Evolutionary conservation across 306 rosid species (phyloP).

Genomic region (Cicer judaicum): DNA sequence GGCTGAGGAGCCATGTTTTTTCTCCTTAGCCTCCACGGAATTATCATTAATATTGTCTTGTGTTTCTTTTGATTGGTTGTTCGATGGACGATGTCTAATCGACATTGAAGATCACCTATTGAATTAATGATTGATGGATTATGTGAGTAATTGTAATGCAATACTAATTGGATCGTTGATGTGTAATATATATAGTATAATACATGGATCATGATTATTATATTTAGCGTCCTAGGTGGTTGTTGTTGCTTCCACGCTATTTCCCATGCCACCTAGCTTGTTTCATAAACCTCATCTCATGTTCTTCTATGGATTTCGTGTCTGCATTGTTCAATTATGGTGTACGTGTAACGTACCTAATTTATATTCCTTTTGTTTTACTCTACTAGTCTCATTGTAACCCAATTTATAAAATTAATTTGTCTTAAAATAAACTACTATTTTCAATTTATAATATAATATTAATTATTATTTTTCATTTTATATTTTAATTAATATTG

Average conservation of each 20-base stretch:
- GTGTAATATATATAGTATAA: too few relatives aligned
- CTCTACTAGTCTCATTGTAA: too few relatives aligned
- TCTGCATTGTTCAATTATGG: not conserved
- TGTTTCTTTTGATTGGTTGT: not conserved
- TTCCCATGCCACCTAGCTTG: not conserved
- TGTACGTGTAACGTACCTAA: not conserved
- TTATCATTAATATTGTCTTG: not conserved
- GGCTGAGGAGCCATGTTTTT: not conserved
- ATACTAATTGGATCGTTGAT: too few relatives aligned
- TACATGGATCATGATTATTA: not conserved
- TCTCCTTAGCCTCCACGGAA: not conserved
- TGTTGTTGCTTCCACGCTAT: not conserved
- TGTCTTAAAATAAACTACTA: too few relatives aligned
- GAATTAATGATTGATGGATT: not conserved
- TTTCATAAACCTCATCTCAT: not conserved
- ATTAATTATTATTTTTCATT: too few relatives aligned
- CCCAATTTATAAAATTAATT: too few relatives aligned
- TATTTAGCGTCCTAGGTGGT: not conserved
- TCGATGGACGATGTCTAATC: not conserved
- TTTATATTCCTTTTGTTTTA: too few relatives aligned
- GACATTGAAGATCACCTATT: not conserved
- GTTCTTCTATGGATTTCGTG: not conserved
- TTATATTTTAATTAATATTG: too few relatives aligned
- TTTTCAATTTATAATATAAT: too few relatives aligned
- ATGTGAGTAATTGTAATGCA: not conserved